Conservation (phyloP, 257 asterid genomes). For the Plantago ovata region DNA sequence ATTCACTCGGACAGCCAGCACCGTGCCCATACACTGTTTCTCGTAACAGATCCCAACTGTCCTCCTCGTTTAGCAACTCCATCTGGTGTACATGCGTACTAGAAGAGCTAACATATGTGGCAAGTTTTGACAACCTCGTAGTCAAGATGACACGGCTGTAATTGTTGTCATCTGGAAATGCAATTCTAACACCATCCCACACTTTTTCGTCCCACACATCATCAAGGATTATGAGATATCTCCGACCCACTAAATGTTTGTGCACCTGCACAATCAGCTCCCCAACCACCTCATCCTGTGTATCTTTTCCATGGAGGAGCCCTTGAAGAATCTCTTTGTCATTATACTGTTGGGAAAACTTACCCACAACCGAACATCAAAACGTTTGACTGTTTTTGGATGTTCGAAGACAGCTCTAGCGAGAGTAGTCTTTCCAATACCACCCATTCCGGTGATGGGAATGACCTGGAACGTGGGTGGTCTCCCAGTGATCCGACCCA, state of each 20-base stretch:
- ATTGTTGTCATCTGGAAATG: neutral
- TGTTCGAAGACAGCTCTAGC: neutral
- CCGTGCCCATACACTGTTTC: neutral
- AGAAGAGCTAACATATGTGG: no score
- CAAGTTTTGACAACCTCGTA: no score
- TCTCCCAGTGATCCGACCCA: neutral
- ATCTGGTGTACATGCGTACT: no score
- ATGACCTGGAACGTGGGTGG: no score
- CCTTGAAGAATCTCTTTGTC: neutral
- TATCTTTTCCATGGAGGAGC: neutral
- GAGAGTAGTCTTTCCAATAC: constrained; percentile 14
- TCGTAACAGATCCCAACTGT: neutral
- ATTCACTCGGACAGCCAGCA: neutral
- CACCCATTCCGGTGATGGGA: no score
- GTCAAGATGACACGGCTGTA: neutral
- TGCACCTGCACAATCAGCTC: neutral
- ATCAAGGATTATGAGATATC: neutral
- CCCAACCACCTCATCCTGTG: no score
- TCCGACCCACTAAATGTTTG: neutral
- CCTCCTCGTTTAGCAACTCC: neutral
- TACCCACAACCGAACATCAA: neutral
- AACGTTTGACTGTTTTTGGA: neutral
- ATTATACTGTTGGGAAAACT: constrained; percentile 1
- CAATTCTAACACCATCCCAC: neutral
- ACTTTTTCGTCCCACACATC: neutral